Evolutionary conservation across 192 early-diverging fungal species (phyloP), one percentile per base, ranked within the genome.

Genomic region (Backusella luteola): DNA sequence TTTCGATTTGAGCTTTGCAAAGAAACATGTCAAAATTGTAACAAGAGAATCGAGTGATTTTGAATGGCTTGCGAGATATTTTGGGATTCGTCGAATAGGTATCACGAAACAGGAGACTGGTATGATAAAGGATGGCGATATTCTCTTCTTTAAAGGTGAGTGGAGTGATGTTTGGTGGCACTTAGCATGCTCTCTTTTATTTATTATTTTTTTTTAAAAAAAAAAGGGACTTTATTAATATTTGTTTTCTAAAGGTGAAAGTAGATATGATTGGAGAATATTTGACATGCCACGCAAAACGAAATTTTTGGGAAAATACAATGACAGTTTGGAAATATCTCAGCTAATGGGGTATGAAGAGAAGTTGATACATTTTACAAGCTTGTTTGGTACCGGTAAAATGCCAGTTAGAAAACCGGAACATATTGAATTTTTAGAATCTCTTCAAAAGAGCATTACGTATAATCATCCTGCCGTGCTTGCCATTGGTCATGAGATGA

Each of bases 231-330:
- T 15, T 34, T 67, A 29, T 15, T 67, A 12, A 67, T 67, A 67
- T 15, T 0, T n/a, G 8, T 52, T 34, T 12, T 7, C 4, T 69
- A 19, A 46, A 68, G 79, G 73, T 53, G 75, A 76, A 56, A 83
- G 77, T 6, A 75, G 81, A 17, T 83, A 83, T 53, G 75, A 83
- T 35, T 83, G 81, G 81, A 70, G 82, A 14, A 80, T 83, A 6
- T 80, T 75, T 42, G 82, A 83, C 34, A 67, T 42, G 29, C 68
- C 76, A 21, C 49, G 67, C 8, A 69, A 74, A 38, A 19, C 35
- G 6, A 66, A 53, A 4, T 71, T 79, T 53, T 21, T 75, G 7
- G 75, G 78, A 1, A 83, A 80, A 56, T 83, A 80, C 53, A 69
- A 67, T 21, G 78, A 59, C 6, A 71, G 68, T 34, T 21, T 83